A percentile compares a stretch with the other conserved stretches of the same genome.
phyloP scores from a whole-genome alignment of 208 protist species.

The Acanthamoeba healyi region DNA sequence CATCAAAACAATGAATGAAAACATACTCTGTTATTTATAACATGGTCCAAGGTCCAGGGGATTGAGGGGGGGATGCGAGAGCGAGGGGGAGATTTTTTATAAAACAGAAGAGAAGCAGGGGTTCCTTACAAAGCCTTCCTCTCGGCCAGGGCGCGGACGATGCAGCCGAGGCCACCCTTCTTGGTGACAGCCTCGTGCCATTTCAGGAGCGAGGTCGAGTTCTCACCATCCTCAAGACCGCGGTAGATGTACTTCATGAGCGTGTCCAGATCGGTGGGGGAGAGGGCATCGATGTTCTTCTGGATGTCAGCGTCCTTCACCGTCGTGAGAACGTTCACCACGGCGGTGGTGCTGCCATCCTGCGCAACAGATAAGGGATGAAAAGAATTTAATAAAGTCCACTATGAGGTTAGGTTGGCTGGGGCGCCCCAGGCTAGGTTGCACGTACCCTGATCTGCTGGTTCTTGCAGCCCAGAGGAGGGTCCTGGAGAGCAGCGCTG shows the following conservation, averaged over 20 bases:
- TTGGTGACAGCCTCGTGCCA: conserved; percentile 84
- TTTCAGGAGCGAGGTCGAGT: conserved; percentile 84
- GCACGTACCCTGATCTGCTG: conserved; percentile 74
- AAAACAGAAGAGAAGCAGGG: conserved; percentile 19
- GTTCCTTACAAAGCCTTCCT: conserved; percentile 80
- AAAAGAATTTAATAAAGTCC: not conserved
- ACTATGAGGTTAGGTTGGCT: no score
- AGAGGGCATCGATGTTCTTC: conserved; percentile 74
- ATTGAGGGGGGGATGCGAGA: no score
- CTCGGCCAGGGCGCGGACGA: conserved; percentile 82
- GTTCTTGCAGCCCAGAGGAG: conserved; percentile 82
- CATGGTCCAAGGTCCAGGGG: not conserved
- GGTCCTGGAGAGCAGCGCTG: conserved; percentile 71
- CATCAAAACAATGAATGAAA: not conserved
- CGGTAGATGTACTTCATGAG: conserved; percentile 88
- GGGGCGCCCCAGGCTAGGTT: no score
- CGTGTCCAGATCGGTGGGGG: conserved; percentile 78
- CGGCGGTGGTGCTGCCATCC: conserved; percentile 74
- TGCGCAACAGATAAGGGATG: not conserved
- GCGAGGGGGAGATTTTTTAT: conserved; percentile 1
- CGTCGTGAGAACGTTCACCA: conserved; percentile 75
- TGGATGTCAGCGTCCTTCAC: conserved; percentile 84
- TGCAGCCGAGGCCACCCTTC: conserved; percentile 84
- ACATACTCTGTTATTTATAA: conserved; percentile 15
- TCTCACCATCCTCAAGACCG: conserved; percentile 79